Percentiles rank a stretch among this genome's conserved stretches.
Evolutionary conservation across 1,284 basidiomycete genomes (phyloP).

Genomic region (Ceratobasidium sp.): DNA sequence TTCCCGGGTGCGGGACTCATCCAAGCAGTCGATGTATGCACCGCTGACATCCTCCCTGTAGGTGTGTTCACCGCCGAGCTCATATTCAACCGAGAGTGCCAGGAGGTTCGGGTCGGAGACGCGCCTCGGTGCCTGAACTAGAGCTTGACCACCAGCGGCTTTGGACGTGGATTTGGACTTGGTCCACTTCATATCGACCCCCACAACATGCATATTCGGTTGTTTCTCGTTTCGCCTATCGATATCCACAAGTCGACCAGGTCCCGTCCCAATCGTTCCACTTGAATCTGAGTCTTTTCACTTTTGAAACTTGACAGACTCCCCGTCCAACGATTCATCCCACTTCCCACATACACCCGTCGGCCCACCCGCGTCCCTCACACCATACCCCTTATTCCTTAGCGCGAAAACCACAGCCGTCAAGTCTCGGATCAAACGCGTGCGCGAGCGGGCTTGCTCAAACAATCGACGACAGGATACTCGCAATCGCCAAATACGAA

Average conservation of each 20-base stretch:
- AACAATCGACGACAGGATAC: constrained; percentile 90
- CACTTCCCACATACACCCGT: constrained; percentile 48
- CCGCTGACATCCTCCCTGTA: not conserved
- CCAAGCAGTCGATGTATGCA: constrained; percentile 11
- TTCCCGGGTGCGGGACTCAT: constrained; percentile 6
- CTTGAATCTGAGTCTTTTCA: not conserved
- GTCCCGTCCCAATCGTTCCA: constrained; percentile 32
- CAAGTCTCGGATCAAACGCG: constrained; percentile 68
- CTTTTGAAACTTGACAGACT: not conserved
- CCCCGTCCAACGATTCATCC: constrained; percentile 12
- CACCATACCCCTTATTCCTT: constrained; percentile 67
- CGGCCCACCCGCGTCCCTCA: constrained; percentile 58
- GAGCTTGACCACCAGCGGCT: constrained; percentile 42
- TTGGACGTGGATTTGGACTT: constrained; percentile 53
- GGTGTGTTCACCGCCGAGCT: constrained; percentile 22
- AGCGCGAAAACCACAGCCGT: constrained; percentile 26
- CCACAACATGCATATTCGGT: constrained; percentile 55
- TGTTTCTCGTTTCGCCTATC: constrained; percentile 51
- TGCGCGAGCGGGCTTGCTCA: constrained; percentile 74
- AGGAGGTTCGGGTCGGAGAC: constrained; percentile 22
- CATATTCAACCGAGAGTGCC: not conserved
- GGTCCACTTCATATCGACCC: constrained; percentile 65
- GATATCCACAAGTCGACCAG: constrained; percentile 49
- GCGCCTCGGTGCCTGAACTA: constrained; percentile 41
- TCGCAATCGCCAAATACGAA: constrained; percentile 93